Evolutionary conservation across 441 rosid genomes (phyloP), one percentile per base, ranked within the genome.

Genomic region (Gossypium gossypioides): DNA sequence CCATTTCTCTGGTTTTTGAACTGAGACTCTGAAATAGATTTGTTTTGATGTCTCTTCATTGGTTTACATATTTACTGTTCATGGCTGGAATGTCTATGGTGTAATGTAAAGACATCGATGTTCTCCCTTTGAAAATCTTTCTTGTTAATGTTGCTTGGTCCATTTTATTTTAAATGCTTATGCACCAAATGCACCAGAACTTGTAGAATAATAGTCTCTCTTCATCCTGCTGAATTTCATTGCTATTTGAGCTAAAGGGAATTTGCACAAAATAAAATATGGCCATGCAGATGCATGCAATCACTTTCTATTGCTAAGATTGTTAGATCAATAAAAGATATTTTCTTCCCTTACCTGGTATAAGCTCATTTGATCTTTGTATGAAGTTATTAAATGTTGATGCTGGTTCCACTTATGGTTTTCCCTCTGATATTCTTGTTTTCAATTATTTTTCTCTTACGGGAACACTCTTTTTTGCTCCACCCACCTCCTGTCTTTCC

Each of bases 341-440:
- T 22, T 44, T 22, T 22, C 10, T 12, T 22, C 12, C 21, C 65
- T 27, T 44, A 13, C 69, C 6, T 5, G 54, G 46, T 22, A 13
- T 21, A 61, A 15, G 34, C 37, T 3, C 48, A 12, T 65, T 44
- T 32, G 22, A 32, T 61, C 46, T 32, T 16, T 61, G 2, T 8
- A 13, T 29, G n/a, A 60, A 60, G 65, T 60, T 15, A 22, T 29
- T 15, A 64, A 42, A 18, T 65, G 37, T 12, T 6, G 54, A 42
- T 65, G 18, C 37, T 65, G 34, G 52, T 44, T 44, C 37, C 18
- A 65, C 9, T 21, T 12, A 21, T 21, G 32, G 32, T 40, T 40
- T 65, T 22, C 5, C 37, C 21, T 19, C 51, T 63, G 19, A 40
- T 63, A 64, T 65, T 65, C 69, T 65, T 44, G 69, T 48, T 65